phyloP scores from a whole-genome alignment of 768 basidiomycete genomes.

The Russula earlei region DNA sequence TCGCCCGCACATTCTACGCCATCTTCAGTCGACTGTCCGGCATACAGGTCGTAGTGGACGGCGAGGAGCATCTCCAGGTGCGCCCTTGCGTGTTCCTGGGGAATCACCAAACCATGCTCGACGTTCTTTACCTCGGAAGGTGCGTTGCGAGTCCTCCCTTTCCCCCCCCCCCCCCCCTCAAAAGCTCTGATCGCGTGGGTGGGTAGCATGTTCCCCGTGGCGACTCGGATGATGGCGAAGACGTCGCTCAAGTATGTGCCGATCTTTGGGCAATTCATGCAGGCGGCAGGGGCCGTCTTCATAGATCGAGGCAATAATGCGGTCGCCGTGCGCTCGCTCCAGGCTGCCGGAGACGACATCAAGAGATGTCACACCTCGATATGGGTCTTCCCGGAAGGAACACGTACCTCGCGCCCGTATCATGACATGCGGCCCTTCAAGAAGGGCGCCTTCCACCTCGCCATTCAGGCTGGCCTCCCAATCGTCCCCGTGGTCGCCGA shows the following conservation, averaged over 20 bases:
- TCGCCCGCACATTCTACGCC: conserved; percentile 76
- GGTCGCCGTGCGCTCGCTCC: conserved; percentile 65
- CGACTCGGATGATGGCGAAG: conserved; percentile 88
- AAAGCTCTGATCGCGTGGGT: conserved; percentile 4
- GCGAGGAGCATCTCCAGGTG: conserved; percentile 68
- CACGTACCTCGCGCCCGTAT: conserved; percentile 59
- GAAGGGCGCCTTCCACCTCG: conserved; percentile 97
- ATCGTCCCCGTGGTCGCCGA: conserved; percentile 88
- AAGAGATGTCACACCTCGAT: conserved; percentile 60
- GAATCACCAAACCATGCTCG: conserved; percentile 93
- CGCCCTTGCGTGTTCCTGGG: conserved; percentile 68
- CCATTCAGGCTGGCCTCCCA: conserved; percentile 82
- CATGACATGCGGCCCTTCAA: conserved; percentile 81
- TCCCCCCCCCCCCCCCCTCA: not conserved
- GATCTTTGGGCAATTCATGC: conserved; percentile 82
- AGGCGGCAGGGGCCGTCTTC: conserved; percentile 82
- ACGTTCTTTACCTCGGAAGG: conserved; percentile 76
- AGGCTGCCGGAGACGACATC: conserved; percentile 71
- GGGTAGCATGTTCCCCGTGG: conserved; percentile 56
- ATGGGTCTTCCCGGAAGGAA: conserved; percentile 97
- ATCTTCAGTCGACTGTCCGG: conserved; percentile 55
- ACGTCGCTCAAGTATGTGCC: conserved; percentile 79
- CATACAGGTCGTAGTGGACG: conserved; percentile 70
- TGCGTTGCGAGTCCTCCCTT: conserved; percentile 30
- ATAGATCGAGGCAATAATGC: conserved; percentile 77